A percentile compares a stretch with the other conserved stretches of the same genome.
These are phyloP conservation scores for Corylus avellana DNA, from an alignment of 306 rosid species.

Conservation along the genomic window DNA sequence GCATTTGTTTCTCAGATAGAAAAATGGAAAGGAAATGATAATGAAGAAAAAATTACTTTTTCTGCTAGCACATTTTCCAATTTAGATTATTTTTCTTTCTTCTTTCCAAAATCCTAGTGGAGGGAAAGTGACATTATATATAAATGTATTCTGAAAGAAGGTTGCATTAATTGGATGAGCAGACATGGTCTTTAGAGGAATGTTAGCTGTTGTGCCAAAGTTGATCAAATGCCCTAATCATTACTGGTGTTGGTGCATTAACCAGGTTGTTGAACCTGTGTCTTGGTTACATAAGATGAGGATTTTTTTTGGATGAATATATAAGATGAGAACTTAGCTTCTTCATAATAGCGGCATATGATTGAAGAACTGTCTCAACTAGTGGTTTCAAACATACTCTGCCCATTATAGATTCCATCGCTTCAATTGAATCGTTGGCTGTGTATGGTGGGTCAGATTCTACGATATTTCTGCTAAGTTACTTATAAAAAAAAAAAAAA, in stretches of 20 bases:
- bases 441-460: neutral
- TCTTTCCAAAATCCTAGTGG: neutral
- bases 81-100: neutral
- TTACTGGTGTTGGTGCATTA: neutral
- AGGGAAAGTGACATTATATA: slow-evolving; percentile 9
- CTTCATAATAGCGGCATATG: neutral
- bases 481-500: too few relatives aligned
- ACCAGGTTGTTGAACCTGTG: neutral
- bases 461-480: neutral
- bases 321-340: too few relatives aligned
- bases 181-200: neutral
- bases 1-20: neutral
- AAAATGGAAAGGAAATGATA: neutral
- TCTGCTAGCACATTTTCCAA: neutral
- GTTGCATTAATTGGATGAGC: neutral
- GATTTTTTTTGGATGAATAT: too few relatives aligned
- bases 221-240: neutral
- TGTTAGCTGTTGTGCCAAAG: neutral
- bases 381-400: neutral
- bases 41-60: neutral
- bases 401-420: neutral
- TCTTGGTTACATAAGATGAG: neutral
- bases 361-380: neutral
- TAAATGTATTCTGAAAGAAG: neutral
- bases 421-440: neutral